A percentile compares a stretch with the other conserved stretches of the same genome.
phyloP scores from a whole-genome alignment of 148 eudicot species.

The Euryodendron excelsum region DNA sequence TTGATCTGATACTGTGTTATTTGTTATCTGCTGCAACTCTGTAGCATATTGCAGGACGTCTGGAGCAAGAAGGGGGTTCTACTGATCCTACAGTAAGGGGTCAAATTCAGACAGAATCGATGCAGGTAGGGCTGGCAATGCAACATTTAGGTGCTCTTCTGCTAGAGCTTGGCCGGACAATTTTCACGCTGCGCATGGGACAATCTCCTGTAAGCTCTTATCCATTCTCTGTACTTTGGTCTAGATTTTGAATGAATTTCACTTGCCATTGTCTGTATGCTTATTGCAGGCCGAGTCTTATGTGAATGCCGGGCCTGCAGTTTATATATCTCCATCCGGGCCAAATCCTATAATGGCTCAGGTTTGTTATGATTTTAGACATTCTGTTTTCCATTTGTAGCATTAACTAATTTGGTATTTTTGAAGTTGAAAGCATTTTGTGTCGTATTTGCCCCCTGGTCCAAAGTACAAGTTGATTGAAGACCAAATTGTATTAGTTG shows the following conservation, averaged over 20 bases:
- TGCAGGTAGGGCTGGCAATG: constrained; percentile 72
- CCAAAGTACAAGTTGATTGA: not conserved
- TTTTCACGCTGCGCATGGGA: constrained; percentile 82
- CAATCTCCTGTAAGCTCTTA: constrained; percentile 66
- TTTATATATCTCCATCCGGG: constrained; percentile 81
- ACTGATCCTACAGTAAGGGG: constrained; percentile 61
- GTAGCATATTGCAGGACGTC: constrained; percentile 78
- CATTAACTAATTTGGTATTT: not conserved
- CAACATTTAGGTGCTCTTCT: constrained; percentile 93
- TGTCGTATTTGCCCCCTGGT: not conserved
- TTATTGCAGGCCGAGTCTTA: constrained; percentile 71
- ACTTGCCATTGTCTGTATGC: constrained; percentile 10
- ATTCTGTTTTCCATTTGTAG: not conserved
- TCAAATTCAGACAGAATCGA: constrained; percentile 70
- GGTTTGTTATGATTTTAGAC: constrained; percentile 43
- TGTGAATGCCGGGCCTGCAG: constrained; percentile 92
- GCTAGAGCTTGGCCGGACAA: constrained; percentile 91
- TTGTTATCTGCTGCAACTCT: constrained; percentile 39
- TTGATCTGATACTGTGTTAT: constrained; percentile 25
- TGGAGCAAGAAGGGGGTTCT: constrained; percentile 71
- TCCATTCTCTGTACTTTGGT: not conserved
- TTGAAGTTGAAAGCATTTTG: not conserved
- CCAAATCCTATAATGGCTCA: constrained; percentile 98
- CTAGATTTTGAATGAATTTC: constrained; percentile 1
- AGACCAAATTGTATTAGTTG: not conserved